phyloP scores from a whole-genome alignment of 805 yeast genomes.

The Metschnikowia arizonensis region DNA sequence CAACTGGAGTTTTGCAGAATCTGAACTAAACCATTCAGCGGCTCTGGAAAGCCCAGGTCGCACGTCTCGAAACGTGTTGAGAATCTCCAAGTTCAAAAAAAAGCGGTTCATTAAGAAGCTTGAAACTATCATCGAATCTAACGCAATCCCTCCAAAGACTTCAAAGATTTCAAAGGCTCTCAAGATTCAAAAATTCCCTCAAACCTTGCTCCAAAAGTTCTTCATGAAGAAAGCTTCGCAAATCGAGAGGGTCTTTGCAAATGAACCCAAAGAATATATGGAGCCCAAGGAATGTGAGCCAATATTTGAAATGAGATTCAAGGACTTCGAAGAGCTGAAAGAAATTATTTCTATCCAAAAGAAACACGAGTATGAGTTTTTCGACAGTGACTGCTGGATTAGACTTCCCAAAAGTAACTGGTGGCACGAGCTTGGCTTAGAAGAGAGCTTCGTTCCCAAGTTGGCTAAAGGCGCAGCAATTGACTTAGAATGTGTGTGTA shows the following conservation, averaged over 20 bases:
- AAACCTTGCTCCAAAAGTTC: neutral
- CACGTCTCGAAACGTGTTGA: neutral
- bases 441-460: neutral
- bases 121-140: neutral
- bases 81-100: too few relatives aligned
- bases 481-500: neutral
- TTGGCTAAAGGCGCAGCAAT: neutral
- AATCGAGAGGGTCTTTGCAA: neutral
- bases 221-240: neutral
- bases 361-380: neutral
- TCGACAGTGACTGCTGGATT: constrained; percentile 2
- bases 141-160: too few relatives aligned
- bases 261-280: neutral
- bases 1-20: neutral
- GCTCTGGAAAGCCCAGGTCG: neutral
- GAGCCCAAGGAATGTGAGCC: neutral
- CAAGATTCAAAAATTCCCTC: neutral
- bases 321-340: neutral
- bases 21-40: neutral
- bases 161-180: neutral
- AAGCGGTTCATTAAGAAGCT: neutral
- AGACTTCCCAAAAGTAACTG: neutral
- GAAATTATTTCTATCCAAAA: neutral
- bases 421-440: constrained; percentile 5
- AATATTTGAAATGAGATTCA: neutral